A percentile compares a stretch with the other conserved stretches of the same genome.
These are phyloP conservation scores for Fusarium sp. DNA, from an alignment of 2,329 filamentous ascomycete species.

Conservation along the genomic window DNA sequence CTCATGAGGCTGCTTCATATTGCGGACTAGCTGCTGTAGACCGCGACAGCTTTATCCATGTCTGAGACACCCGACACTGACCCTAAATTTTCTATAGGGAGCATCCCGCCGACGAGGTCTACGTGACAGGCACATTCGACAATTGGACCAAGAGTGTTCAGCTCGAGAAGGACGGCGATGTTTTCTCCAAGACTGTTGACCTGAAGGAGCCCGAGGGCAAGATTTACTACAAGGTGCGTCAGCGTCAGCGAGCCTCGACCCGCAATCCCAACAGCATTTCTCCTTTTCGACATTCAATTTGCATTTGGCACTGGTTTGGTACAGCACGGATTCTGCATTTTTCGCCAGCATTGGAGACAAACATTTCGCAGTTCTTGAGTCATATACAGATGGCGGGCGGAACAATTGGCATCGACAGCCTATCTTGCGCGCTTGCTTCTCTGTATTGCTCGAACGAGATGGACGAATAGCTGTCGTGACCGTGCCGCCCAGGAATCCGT, in stretches of 20 bases:
- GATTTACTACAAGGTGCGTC: conserved; percentile 91
- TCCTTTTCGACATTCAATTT: conserved; percentile 16
- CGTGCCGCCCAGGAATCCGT: conserved; percentile 31
- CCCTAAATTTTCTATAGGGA: conserved; percentile 66
- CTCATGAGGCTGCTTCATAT: conserved; percentile 14
- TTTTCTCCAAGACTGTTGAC: conserved; percentile 83
- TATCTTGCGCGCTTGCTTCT: conserved; percentile 23
- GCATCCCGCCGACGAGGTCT: conserved; percentile 84
- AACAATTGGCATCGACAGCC: not conserved
- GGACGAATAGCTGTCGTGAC: conserved; percentile 11
- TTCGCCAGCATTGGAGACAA: conserved; percentile 5
- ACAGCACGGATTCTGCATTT: not conserved
- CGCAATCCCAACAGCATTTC: conserved; percentile 8
- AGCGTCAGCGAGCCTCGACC: conserved; percentile 19
- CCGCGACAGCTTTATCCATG: conserved; percentile 15
- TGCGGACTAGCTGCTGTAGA: conserved; percentile 10
- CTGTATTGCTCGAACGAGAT: conserved; percentile 16
- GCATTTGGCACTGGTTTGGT: conserved; percentile 5
- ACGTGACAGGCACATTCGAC: conserved; percentile 95
- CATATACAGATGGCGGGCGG: conserved; percentile 3
- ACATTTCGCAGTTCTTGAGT: not conserved
- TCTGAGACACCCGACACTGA: conserved; percentile 41
- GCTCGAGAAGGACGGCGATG: conserved; percentile 77
- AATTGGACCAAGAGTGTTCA: conserved; percentile 89
- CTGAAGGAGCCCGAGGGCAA: conserved; percentile 74